Conservation (phyloP, 2,329 filamentous ascomycete genomes). For the Talaromyces sp. region DNA sequence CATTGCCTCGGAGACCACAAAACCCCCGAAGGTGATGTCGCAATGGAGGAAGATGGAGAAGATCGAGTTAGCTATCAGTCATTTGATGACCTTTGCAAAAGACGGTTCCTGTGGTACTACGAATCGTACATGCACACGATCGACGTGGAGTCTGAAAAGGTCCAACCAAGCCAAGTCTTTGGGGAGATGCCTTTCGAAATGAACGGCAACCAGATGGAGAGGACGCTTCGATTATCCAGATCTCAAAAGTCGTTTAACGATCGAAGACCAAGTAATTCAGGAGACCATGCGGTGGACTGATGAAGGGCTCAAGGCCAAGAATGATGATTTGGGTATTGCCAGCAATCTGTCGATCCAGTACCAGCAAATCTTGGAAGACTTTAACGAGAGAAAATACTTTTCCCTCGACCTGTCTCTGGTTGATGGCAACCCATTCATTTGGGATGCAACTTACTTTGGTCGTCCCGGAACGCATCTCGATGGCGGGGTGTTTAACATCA, state of each 20-base stretch:
- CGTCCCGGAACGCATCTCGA: conserved; percentile 90
- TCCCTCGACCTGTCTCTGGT: conserved; percentile 75
- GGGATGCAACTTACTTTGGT: conserved; percentile 86
- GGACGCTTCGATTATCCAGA: conserved; percentile 79
- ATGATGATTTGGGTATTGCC: conserved; percentile 70
- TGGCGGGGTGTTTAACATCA: conserved; percentile 82
- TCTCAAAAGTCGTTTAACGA: conserved; percentile 67
- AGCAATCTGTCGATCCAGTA: conserved; percentile 81
- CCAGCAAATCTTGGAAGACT: conserved; percentile 73
- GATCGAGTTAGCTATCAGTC: conserved; percentile 70
- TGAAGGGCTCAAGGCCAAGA: conserved; percentile 63
- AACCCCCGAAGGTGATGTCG: conserved; percentile 29
- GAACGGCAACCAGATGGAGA: conserved; percentile 75
- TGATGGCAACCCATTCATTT: conserved; percentile 82
- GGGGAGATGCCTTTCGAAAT: conserved; percentile 86
- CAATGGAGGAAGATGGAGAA: conserved; percentile 46
- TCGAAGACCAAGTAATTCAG: conserved; percentile 68
- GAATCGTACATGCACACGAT: conserved; percentile 77
- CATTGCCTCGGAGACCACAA: background rate
- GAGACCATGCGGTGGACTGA: conserved; percentile 71
- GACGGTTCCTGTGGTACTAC: conserved; percentile 93
- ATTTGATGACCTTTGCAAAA: conserved; percentile 87
- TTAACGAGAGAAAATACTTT: conserved; percentile 67
- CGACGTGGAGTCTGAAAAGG: conserved; percentile 60
- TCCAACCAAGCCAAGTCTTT: conserved; percentile 65